A percentile compares a stretch with the other conserved stretches of the same genome.
Evolutionary conservation across 1,284 basidiomycete genomes (phyloP).

Genomic region (Peniophora sp.): DNA sequence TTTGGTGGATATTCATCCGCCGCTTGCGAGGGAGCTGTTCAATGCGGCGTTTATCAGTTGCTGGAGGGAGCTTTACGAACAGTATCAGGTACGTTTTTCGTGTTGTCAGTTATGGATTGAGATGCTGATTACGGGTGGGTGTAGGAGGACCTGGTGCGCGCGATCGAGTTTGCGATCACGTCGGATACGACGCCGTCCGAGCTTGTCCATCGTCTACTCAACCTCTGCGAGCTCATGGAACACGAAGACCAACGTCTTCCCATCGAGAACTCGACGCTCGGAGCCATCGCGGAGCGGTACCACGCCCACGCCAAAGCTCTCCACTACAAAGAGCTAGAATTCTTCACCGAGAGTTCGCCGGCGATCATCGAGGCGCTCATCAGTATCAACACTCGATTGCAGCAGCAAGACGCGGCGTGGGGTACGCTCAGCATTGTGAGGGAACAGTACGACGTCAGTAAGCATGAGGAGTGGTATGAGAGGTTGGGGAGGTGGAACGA

Average conservation of each 20-base stretch:
- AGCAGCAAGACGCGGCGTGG: slow-evolving; percentile 96
- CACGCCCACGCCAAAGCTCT: slow-evolving; percentile 97
- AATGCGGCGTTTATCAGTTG: slow-evolving; percentile 98
- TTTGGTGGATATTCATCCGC: slow-evolving; percentile 87
- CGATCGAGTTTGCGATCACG: slow-evolving; percentile 87
- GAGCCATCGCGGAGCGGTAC: slow-evolving; percentile 90
- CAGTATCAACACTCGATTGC: slow-evolving; percentile 94
- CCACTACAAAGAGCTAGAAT: slow-evolving; percentile 99
- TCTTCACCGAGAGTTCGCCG: slow-evolving; percentile 84
- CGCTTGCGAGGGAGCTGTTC: slow-evolving; percentile 92
- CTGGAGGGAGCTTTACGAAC: slow-evolving; percentile 94
- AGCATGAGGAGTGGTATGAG: slow-evolving; percentile 97
- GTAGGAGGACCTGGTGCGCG: slow-evolving; percentile 88
- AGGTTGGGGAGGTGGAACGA: slow-evolving; percentile 96
- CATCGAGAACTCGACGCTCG: slow-evolving; percentile 89
- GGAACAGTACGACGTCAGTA: slow-evolving; percentile 77
- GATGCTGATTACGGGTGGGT: slow-evolving; percentile 6
- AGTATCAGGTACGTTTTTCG: slow-evolving; percentile 70
- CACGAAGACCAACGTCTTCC: slow-evolving; percentile 96
- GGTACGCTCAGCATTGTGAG: slow-evolving; percentile 87
- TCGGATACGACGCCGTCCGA: slow-evolving; percentile 79
- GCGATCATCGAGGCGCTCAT: slow-evolving; percentile 93
- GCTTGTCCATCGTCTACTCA: slow-evolving; percentile 87
- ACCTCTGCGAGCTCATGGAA: slow-evolving; percentile 99
- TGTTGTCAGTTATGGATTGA: not conserved